A percentile compares a stretch with the other conserved stretches of the same genome.
phyloP scores from a whole-genome alignment of 2,329 filamentous ascomycete species.

The Pyricularia sp. region DNA sequence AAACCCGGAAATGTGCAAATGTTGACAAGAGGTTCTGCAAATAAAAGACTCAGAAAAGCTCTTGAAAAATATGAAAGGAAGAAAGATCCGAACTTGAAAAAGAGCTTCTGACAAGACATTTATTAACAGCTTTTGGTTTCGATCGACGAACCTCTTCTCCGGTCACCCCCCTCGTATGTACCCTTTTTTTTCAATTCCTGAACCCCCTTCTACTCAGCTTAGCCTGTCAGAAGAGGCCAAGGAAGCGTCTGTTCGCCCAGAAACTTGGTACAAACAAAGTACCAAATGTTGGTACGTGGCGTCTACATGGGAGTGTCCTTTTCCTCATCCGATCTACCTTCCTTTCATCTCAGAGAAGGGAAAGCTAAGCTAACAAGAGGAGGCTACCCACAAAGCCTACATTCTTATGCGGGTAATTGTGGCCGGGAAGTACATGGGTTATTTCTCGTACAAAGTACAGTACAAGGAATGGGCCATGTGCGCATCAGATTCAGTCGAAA shows the following conservation, averaged over 20 bases:
- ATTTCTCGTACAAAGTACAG: background rate
- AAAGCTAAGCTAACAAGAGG: background rate
- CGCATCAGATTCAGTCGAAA: background rate
- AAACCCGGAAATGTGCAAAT: background rate
- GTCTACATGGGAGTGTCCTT: background rate
- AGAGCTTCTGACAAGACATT: background rate
- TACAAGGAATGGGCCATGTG: background rate
- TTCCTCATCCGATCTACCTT: background rate
- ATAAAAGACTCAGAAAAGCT: background rate
- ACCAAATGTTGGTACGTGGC: background rate
- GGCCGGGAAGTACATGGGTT: background rate
- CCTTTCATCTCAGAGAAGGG: background rate
- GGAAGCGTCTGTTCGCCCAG: background rate
- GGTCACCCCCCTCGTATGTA: background rate
- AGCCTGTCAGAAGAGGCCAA: background rate
- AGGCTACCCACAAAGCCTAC: background rate
- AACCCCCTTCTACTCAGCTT: background rate
- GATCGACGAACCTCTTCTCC: background rate
- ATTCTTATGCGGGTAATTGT: background rate
- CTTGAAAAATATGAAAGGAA: background rate
- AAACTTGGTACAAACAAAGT: background rate
- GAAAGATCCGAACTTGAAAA: background rate
- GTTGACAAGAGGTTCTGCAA: constrained; percentile 1
- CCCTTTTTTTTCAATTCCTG: background rate
- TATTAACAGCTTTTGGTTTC: background rate